Evolutionary conservation across 306 rosid species (phyloP), one percentile per base, ranked within the genome.

Genomic region (Lathyrus sativus): DNA sequence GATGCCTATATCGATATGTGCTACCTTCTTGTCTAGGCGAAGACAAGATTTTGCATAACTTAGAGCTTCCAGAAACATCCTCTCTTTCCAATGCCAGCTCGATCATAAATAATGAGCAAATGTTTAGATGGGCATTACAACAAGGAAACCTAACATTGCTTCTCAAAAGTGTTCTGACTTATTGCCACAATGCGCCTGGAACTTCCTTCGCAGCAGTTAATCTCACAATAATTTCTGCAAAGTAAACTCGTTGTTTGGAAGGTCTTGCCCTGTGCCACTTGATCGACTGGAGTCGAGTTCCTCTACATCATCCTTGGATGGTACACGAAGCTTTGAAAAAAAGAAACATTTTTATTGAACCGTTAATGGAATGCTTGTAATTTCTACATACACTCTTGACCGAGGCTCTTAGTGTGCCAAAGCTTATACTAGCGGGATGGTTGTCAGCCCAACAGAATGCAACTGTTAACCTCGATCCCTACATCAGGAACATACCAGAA

Each of bases 371-470:
- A 80, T 79, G 83, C 76, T 79, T 92, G 67, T 90, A 83, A 77
- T 90, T 93, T 72, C 88, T 92, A 76, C 98, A 92, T 82, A 91
- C 96, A 24, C 91, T 92, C 55, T 92, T n/a, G n/a, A n/a, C n/a
- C n/a, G n/a, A n/a, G n/a, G n/a, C n/a, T n/a, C n/a, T n/a, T n/a
- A n/a, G n/a, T n/a, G n/a, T n/a, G n/a, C n/a, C n/a, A n/a, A n/a
- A n/a, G n/a, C n/a, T n/a, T n/a, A n/a, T n/a, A n/a, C n/a, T n/a
- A n/a, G n/a, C n/a, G n/a, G n/a, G n/a, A n/a, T n/a, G n/a, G n/a
- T n/a, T n/a, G n/a, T n/a, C n/a, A n/a, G n/a, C n/a, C n/a, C n/a
- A n/a, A n/a, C n/a, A n/a, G n/a, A n/a, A n/a, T n/a, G n/a, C n/a
- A n/a, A n/a, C n/a, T n/a, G n/a, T n/a, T n/a, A n/a, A n/a, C n/a